Evolutionary conservation across 1,139 yeast species (phyloP).

Genomic region (Spencermartinsiella ligniputridi): DNA sequence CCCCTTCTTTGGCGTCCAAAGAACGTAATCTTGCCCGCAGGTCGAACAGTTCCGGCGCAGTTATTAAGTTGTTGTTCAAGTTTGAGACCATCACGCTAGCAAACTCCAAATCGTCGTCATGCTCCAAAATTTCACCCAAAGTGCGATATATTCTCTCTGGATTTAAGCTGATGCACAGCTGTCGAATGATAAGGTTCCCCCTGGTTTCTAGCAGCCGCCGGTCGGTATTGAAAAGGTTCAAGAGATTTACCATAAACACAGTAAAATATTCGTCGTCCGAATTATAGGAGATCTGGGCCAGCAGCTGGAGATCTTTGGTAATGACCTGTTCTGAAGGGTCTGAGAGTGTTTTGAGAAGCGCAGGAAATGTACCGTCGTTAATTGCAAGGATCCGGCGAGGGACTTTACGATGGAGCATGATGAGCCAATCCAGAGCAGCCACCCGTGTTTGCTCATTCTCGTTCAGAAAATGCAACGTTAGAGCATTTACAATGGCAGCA

Average conservation of each 20-base stretch:
- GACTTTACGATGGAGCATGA: constrained; percentile 71
- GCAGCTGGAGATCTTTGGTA: constrained; percentile 65
- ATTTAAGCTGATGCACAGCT: constrained; percentile 73
- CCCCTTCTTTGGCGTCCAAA: constrained; percentile 53
- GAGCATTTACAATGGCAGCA: constrained; percentile 53
- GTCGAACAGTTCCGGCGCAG: constrained; percentile 73
- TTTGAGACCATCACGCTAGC: constrained; percentile 81
- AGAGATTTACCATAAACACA: constrained; percentile 67
- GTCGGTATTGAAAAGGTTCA: constrained; percentile 65
- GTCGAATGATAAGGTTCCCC: constrained; percentile 81
- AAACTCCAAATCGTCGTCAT: constrained; percentile 62
- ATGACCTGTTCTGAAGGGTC: constrained; percentile 87
- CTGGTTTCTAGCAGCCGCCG: constrained; percentile 59
- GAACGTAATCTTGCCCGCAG: constrained; percentile 65
- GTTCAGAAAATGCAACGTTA: constrained; percentile 57
- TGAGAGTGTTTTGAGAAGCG: constrained; percentile 72
- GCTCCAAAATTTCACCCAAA: constrained; percentile 68
- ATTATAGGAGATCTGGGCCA: constrained; percentile 74
- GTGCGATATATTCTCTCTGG: constrained; percentile 82
- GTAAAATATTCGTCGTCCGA: constrained; percentile 76
- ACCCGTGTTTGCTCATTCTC: constrained; percentile 79
- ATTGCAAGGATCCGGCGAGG: constrained; percentile 55
- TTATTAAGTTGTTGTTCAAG: constrained; percentile 75
- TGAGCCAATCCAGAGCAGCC: constrained; percentile 88
- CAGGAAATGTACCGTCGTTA: constrained; percentile 67